Evolutionary conservation across 129 eudicot genomes (phyloP), one percentile per base, ranked within the genome.

Genomic region (Flaveria brownii): DNA sequence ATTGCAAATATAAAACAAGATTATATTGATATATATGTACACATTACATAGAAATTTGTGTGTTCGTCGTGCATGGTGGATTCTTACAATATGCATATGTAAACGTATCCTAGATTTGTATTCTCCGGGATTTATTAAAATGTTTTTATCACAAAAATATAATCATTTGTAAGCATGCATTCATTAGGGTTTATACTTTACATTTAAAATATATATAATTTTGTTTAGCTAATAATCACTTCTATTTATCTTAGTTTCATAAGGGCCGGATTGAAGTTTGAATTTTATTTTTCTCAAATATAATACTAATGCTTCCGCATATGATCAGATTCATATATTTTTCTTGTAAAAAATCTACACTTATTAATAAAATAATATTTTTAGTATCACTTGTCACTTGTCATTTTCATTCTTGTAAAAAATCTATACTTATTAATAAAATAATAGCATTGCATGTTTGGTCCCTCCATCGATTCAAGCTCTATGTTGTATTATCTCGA

Each of bases 1-100:
- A 54, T 14, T 14, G 9, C 42, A 42, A 68, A 36, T 36, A 68
- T 25, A 67, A 36, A 56, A 68, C 60, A 77, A 56, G 25, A 11
- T 25, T 42, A 45, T 18, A 55, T 39, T 49, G 60, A 68, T 45
- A 3, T 11, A 74, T 26, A 2, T 11, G 17, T 18, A 54, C 9
- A 54, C 61, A n/a, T 17, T 17, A 54, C 23, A 54, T 54, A n/a
- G 61, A 9, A 12, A 13, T 20, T 56, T 56, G 30, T 56, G 62
- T 20, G 14, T 56, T 9, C 15, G 22, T 56, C 26, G 22, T 56
- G 63, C 28, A 17, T 56, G 62, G 62, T 56, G 62, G 62, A 55
- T 55, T 55, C 62, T 10, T 55, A 55, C 28, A 17, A 20, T 56
- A 56, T 20, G 11, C 11, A 7, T 56, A 8, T 55, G 62, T 20